phyloP scores from a whole-genome alignment of 768 basidiomycete genomes.

The Hygrocybe coccinea region DNA sequence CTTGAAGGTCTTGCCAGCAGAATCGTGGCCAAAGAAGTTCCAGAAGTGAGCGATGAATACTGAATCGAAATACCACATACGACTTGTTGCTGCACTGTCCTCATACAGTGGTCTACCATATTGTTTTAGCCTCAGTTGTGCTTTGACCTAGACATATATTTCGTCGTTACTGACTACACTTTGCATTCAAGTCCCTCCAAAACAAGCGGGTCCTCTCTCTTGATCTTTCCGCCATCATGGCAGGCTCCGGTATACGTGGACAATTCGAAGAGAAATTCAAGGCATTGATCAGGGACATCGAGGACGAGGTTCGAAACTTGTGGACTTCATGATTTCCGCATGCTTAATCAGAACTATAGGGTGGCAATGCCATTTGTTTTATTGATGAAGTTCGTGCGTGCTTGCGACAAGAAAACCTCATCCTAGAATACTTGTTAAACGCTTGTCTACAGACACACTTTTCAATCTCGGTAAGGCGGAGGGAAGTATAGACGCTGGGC shows the following conservation, averaged over 20 bases:
- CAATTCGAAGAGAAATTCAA: slow-evolving; percentile 96
- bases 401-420: background rate
- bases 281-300: slow-evolving; percentile 82
- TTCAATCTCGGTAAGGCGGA: slow-evolving; percentile 90
- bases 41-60: slow-evolving; percentile 58
- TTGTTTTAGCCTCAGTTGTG: too few relatives aligned
- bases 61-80: background rate
- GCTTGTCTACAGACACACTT: slow-evolving; percentile 49
- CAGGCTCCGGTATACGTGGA: slow-evolving; percentile 86
- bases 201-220: slow-evolving; percentile 84
- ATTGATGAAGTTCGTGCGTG: slow-evolving; percentile 90
- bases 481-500: slow-evolving; percentile 87
- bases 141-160: background rate
- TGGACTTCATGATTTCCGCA: slow-evolving; percentile 15
- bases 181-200: slow-evolving; percentile 62
- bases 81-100: background rate
- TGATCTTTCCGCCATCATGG: slow-evolving; percentile 78
- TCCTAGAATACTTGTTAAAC: background rate
- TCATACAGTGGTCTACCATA: too few relatives aligned
- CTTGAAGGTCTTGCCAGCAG: slow-evolving; percentile 84
- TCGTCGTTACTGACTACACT: background rate
- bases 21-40: slow-evolving; percentile 85
- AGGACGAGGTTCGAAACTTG: slow-evolving; percentile 56
- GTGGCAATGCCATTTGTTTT: slow-evolving; percentile 82
- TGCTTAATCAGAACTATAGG: slow-evolving; percentile 30